Evolutionary conservation across 352 stramenopile species (phyloP).

Genomic region (Globisporangium sylvaticum): DNA sequence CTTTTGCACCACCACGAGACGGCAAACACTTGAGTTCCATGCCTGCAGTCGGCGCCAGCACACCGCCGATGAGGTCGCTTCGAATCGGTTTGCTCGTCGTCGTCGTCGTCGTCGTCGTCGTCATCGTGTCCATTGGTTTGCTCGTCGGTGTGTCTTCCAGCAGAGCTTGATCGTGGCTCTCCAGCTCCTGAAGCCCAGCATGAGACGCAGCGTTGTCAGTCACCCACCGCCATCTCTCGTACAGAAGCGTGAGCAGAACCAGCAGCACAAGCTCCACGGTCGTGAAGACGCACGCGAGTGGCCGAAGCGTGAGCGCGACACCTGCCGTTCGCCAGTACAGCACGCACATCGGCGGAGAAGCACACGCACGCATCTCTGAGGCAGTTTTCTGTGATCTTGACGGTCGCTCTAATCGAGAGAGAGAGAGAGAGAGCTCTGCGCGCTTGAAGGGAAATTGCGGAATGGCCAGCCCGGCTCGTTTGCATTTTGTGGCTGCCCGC

Average conservation of each 20-base stretch:
- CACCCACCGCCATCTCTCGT: neutral
- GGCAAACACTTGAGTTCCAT: neutral
- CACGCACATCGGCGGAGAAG: neutral
- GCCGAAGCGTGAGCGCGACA: constrained; percentile 4
- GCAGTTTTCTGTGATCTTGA: neutral
- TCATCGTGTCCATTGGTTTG: neutral
- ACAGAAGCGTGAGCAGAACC: constrained; percentile 11
- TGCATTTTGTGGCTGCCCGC: neutral
- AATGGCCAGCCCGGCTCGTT: constrained; percentile 1
- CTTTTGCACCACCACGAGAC: neutral
- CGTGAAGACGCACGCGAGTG: constrained; percentile 20
- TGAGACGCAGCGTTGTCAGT: neutral
- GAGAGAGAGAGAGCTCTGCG: neutral
- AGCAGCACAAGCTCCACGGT: constrained; percentile 17
- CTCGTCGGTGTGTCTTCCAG: neutral
- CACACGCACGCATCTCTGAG: neutral
- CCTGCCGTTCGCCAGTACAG: constrained; percentile 10
- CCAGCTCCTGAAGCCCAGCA: neutral
- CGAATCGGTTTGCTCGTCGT: neutral
- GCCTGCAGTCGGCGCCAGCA: neutral
- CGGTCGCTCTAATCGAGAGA: neutral
- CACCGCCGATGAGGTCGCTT: neutral
- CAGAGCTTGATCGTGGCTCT: neutral
- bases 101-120: neutral
- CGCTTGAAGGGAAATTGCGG: constrained; percentile 8